Conservation (phyloP, 352 stramenopile genomes). For the Phytopythium oedochilum region DNA sequence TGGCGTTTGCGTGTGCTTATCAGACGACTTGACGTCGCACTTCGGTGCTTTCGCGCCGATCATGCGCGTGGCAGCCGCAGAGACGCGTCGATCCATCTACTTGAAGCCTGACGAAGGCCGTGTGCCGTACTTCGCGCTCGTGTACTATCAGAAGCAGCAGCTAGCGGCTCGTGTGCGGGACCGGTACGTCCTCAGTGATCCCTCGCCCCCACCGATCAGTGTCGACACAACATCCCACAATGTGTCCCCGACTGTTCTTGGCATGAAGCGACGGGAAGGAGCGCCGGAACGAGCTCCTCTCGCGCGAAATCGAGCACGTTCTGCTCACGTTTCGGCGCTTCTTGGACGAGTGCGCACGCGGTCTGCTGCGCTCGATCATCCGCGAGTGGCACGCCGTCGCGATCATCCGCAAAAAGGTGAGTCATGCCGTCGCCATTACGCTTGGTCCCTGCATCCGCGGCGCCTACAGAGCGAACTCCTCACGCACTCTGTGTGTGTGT, state of each 20-base stretch:
- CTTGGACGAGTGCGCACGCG: slow-evolving; percentile 37
- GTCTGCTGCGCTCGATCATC: slow-evolving; percentile 47
- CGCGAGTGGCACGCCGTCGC: slow-evolving; percentile 63
- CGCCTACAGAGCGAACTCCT: too few relatives aligned
- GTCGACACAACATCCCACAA: too few relatives aligned
- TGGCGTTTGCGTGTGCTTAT: too few relatives aligned
- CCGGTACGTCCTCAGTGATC: too few relatives aligned
- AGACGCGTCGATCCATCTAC: slow-evolving; percentile 48
- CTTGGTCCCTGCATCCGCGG: background rate
- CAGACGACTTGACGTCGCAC: slow-evolving; percentile 49
- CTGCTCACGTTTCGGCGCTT: slow-evolving; percentile 50
- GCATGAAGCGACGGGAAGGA: slow-evolving; percentile 23
- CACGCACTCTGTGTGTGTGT: too few relatives aligned
- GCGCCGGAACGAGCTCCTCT: slow-evolving; percentile 51
- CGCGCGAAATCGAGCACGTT: slow-evolving; percentile 49
- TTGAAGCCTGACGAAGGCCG: slow-evolving; percentile 4
- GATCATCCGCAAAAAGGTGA: slow-evolving; percentile 63
- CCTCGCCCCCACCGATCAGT: too few relatives aligned
- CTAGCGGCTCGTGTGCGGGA: slow-evolving; percentile 43
- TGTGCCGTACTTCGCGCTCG: slow-evolving; percentile 58
- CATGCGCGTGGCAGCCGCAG: slow-evolving; percentile 32
- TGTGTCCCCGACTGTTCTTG: too few relatives aligned
- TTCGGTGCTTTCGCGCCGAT: slow-evolving; percentile 51
- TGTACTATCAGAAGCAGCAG: slow-evolving; percentile 56
- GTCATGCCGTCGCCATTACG: background rate